Evolutionary conservation across 306 rosid species (phyloP).

Genomic region (Dryas octopetala): DNA sequence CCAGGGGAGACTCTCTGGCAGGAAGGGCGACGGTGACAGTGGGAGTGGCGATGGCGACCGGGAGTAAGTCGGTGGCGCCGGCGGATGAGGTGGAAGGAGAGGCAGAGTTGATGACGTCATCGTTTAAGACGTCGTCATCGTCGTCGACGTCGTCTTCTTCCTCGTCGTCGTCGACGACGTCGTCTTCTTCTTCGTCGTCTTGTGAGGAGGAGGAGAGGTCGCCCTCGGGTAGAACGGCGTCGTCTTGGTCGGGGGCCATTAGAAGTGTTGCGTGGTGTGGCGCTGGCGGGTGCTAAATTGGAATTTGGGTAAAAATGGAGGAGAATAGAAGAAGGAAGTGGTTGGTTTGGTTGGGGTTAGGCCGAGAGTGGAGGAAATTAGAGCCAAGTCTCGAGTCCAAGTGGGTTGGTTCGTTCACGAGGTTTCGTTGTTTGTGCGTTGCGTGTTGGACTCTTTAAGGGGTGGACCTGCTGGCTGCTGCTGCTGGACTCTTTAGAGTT

Average conservation of each 20-base stretch:
- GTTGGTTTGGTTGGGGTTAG: constrained; percentile 13
- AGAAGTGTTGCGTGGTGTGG: not conserved
- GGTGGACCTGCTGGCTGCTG: not conserved
- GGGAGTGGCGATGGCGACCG: constrained; percentile 27
- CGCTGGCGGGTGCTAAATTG: not conserved
- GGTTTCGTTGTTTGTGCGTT: not conserved
- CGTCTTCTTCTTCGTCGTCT: constrained; percentile 37
- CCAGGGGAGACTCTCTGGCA: constrained; percentile 12
- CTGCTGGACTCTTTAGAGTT: not conserved
- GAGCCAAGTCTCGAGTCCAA: not conserved
- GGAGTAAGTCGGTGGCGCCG: constrained; percentile 14
- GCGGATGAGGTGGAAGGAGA: constrained; percentile 38
- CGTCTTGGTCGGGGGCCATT: constrained; percentile 67
- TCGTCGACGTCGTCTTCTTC: constrained; percentile 24
- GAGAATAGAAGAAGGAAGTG: not conserved
- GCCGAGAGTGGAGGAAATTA: not conserved
- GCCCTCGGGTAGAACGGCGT: constrained; percentile 68
- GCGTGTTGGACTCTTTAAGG: constrained; percentile 20
- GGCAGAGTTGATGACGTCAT: constrained; percentile 24
- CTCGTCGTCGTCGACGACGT: constrained; percentile 25
- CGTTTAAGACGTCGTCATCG: constrained; percentile 9
- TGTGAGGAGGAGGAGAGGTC: constrained; percentile 50
- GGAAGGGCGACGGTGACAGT: constrained; percentile 35
- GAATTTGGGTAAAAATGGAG: not conserved
- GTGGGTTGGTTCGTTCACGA: constrained; percentile 26